A percentile compares a stretch with the other conserved stretches of the same genome.
phyloP scores from a whole-genome alignment of 129 eudicot species.

The Chrysanthemum lavandulifolium region DNA sequence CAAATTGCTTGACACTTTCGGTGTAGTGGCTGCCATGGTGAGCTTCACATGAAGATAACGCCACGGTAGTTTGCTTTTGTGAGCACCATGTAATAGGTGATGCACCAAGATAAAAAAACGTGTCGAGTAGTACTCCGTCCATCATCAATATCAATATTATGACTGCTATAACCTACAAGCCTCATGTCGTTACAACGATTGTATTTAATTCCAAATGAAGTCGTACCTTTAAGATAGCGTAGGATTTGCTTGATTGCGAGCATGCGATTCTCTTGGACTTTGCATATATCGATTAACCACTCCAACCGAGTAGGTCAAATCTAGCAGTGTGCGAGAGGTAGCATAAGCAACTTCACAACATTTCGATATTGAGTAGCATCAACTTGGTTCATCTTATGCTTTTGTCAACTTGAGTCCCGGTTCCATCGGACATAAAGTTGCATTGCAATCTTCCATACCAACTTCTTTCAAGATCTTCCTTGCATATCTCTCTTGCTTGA shows the following conservation, averaged over 20 bases:
- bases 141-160: not conserved
- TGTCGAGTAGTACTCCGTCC: not conserved
- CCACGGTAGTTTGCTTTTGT: not conserved
- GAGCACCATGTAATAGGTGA: not conserved
- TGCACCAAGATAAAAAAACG: not conserved
- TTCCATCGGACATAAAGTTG: too few relatives aligned
- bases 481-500: too few relatives aligned
- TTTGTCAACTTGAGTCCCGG: not conserved
- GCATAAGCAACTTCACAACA: not conserved
- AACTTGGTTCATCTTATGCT: not conserved
- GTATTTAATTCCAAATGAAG: too few relatives aligned
- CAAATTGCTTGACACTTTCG: not conserved
- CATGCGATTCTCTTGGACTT: too few relatives aligned
- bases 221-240: too few relatives aligned
- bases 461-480: too few relatives aligned
- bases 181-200: too few relatives aligned
- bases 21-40: not conserved
- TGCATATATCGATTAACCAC: too few relatives aligned
- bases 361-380: not conserved
- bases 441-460: too few relatives aligned
- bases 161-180: not conserved
- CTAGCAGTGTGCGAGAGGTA: not conserved
- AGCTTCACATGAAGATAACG: not conserved
- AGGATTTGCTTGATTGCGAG: too few relatives aligned
- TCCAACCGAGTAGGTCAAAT: too few relatives aligned